Conservation (phyloP, 2,329 filamentous ascomycete species). For the Hymenoscyphus albidus region DNA sequence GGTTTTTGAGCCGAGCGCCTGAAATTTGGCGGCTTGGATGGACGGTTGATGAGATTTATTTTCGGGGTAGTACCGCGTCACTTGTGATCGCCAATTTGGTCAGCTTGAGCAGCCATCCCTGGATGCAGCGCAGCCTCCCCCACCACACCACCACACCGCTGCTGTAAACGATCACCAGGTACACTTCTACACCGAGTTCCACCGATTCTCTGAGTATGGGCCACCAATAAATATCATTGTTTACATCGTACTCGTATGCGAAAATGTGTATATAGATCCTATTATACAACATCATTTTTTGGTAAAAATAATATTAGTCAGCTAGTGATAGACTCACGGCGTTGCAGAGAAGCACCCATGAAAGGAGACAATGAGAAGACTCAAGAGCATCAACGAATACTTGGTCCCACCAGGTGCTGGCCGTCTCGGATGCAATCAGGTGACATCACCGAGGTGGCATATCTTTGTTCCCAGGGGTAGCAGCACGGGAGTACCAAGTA, state of each 20-base stretch:
- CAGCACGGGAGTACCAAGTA: not conserved
- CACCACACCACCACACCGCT: slow-evolving; percentile 3
- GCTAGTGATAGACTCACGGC: not conserved
- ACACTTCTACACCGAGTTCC: slow-evolving; percentile 1
- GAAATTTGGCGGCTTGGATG: not conserved
- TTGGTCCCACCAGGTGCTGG: not conserved
- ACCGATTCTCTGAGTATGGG: not conserved
- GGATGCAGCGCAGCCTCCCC: not conserved
- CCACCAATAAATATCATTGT: no score
- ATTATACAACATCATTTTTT: not conserved
- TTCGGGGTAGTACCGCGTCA: not conserved
- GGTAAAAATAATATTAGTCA: not conserved
- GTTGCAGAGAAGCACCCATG: not conserved
- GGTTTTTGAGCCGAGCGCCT: not conserved
- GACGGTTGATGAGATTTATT: not conserved
- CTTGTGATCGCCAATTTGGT: not conserved
- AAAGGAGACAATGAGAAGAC: not conserved
- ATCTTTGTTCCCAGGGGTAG: not conserved
- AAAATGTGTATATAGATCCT: no score
- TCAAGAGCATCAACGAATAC: not conserved
- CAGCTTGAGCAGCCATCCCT: not conserved
- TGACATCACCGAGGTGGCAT: slow-evolving; percentile 1
- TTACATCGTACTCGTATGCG: no score
- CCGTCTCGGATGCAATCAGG: not conserved
- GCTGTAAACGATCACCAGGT: slow-evolving; percentile 8